These are phyloP conservation scores for Beauveria australis DNA, from an alignment of 2,329 filamentous ascomycete species.

Conservation along the genomic window DNA sequence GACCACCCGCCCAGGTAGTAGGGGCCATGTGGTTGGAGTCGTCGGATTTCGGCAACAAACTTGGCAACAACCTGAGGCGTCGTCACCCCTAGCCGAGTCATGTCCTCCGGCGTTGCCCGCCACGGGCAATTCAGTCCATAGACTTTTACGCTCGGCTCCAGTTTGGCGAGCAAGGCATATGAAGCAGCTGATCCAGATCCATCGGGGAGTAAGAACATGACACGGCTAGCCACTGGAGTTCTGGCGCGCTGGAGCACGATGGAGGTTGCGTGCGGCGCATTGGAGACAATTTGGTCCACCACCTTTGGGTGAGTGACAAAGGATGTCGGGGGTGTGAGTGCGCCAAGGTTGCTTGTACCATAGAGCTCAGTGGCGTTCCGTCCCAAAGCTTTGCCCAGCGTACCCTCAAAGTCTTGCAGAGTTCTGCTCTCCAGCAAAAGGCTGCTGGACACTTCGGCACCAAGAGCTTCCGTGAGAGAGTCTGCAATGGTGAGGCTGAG, in stretches of 20 bases:
- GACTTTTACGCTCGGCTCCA: background rate
- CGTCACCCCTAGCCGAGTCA: constrained; percentile 30
- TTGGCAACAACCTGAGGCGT: constrained; percentile 14
- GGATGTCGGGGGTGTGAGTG: background rate
- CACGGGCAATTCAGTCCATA: constrained; percentile 34
- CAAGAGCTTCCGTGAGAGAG: constrained; percentile 7
- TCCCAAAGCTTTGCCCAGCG: background rate
- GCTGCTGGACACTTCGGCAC: background rate
- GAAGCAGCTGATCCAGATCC: constrained; percentile 23
- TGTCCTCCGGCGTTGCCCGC: constrained; percentile 26
- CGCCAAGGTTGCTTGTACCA: background rate
- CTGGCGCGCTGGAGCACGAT: constrained; percentile 16
- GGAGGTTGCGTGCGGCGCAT: constrained; percentile 16
- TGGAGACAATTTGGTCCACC: background rate
- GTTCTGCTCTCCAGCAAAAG: background rate
- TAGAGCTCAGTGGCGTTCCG: background rate
- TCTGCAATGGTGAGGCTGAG: constrained; percentile 8
- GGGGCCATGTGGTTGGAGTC: too few species aligned
- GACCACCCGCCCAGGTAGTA: too few species aligned
- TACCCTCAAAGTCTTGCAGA: background rate
- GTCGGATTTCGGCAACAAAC: background rate
- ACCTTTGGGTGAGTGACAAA: background rate
- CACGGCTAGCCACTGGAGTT: background rate
- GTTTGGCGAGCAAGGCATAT: constrained; percentile 14
- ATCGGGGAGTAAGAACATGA: constrained; percentile 22